Base-by-base conservation (phyloP, 208 protist genomes). In the Wallacemonas sp. region DNA sequence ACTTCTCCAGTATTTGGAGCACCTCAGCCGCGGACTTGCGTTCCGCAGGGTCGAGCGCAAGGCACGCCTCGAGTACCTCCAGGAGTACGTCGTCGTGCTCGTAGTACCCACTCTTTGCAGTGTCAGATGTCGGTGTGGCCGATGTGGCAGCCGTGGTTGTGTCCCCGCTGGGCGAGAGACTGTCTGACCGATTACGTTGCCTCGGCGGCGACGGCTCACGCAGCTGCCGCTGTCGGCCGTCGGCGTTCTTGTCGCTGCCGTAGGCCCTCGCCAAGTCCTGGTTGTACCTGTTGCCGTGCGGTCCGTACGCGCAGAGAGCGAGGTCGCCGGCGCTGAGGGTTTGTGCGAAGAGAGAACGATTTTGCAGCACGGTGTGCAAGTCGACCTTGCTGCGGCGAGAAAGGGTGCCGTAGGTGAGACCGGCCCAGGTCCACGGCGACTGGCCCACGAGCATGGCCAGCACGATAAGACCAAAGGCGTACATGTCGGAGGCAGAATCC, bases 391-490 rank as follows among this genome's bases (percentile, higher is more conserved):
- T 62, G 29, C 32, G 34, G 8, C 27, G 24, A 1, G 41, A 44
- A n/a, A 63, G 23, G 38, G 57, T 5, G 41, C 57, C 39, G 24
- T 47, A 57, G 30, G 33, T 5, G 5, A 27, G 24, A 27, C 52
- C 64, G 2, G 58, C 39, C 77, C 77, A 83, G 32, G 65, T 72
- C 81, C 80, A 86, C 44, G 80, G 80, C 27, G 56, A 34, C 68
- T 60, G 41, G 14, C 78, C 72, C 0, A 47, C 70, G 0, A 83
- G 57, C 54, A 78, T 68, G 61, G 80, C 68, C 30, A 87, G 61
- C n/a, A 87, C 47, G 8, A 81, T 56, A 1, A 83, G 70, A 27
- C 81, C 81, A 24, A 83, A 79, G 26, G 72, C 47, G 66, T 76
- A 83, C 52, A 83, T 81, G 44, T 87, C 74, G 8, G 74, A 65